Evolutionary conservation across 371 early-diverging fungal genomes (phyloP), one percentile per base, ranked within the genome.

Genomic region (Capillidium rhysosporum): DNA sequence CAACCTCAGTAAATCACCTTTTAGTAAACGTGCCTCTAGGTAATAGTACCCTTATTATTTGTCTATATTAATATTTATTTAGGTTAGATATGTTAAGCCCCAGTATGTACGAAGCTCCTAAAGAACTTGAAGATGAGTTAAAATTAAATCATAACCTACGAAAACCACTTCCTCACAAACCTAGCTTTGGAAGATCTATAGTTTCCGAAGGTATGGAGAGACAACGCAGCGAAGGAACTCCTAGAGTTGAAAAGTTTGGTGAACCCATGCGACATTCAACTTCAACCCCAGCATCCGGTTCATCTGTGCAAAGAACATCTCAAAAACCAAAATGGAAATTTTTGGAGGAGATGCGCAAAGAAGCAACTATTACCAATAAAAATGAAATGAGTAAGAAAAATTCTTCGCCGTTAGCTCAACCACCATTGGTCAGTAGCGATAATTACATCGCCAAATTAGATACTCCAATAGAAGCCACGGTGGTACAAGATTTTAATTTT

Each of bases 311-410:
- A 7, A 43, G 20, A 43, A 9, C 44, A 7, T 9, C 44, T 4
- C 44, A 43, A n/a, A 16, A 16, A n/a, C 44, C 44, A 43, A 43
- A n/a, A n/a, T 43, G 44, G 44, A 43, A 43, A n/a, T 43, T 43
- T n/a, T 43, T 43, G 23, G 44, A 43, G 44, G 44, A 43, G 20
- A 16, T 43, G n/a, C 44, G 44, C n/a, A 16, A 23, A 16, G 23
- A 43, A 5, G 44, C n/a, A 7, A 4, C n/a, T n/a, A n/a, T 20
- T 7, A 16, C 5, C 20, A 43, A 34, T 12, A 4, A 43, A 43
- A 43, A 7, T 23, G n/a, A 20, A 3, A 4, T 23, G 4, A 16
- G 20, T 43, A 23, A 43, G n/a, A 16, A 16, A n/a, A 23, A 3
- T n/a, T 23, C 44, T 43, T 43, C 44, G 44, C 44, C 44, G 3